Evolutionary conservation across 108 stramenopile genomes (phyloP), one percentile per base, ranked within the genome.

Genomic region (Cylindrotheca fusiformis): DNA sequence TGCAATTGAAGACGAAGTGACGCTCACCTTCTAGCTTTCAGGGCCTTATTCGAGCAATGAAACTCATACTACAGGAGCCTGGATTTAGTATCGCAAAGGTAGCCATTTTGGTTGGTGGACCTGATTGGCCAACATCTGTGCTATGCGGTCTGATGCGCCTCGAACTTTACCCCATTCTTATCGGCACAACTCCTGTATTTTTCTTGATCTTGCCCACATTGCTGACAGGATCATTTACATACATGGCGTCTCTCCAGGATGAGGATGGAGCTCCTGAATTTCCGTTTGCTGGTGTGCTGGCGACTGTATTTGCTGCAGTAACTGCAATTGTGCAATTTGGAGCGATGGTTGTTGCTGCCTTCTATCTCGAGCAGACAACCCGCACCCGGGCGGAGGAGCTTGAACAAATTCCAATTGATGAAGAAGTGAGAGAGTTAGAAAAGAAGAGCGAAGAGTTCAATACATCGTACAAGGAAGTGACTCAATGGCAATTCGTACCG

Each of bases 61-160:
- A 67, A 26, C 65, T 80, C 44, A 64, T 80, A 2, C 66, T 86
- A 4, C 55, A 58, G 23, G 28, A 78, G 61, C 52, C 58, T 24
- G 79, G 82, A 2, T 23, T 86, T 20, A 69, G 72, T 27, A 21
- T 76, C 19, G 53, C 74, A 50, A 87, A 87, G 65, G 80, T 83
- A 12, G 52, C 71, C 10, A 76, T 87, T 14, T 60, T 87, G 44
- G 64, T 78, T 60, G 86, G 86, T 14, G 84, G 84, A 12, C 84
- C 84, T 25, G 82, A 76, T 55, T 82, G 74, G 67, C 77, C 80
- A 49, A 84, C 82, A 3, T 71, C 68, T 5, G 86, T 87, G 19
- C 30, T 83, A 24, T 83, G 82, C 50, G 86, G 86, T 21, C 78
- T 87, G 36, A 73, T 87, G 75, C 51, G 68, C 10, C 65, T 87